Evolutionary conservation across 2,329 filamentous ascomycete genomes (phyloP).

Genomic region (Coniochaeta sp.): DNA sequence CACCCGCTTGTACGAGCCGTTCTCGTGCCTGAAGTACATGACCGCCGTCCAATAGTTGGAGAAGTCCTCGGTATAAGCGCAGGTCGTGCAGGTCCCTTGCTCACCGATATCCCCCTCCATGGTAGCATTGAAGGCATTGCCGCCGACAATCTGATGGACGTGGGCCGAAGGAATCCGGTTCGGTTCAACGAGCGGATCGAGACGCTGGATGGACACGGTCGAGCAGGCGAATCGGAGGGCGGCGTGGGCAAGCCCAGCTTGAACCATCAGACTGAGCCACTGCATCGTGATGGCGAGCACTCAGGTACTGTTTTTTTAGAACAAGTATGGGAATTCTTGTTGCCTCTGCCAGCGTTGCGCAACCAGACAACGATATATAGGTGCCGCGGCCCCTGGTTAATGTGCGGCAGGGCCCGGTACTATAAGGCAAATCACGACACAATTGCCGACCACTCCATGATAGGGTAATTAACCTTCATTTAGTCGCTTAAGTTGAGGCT

Average conservation of each 20-base stretch:
- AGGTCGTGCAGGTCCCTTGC: conserved; percentile 5
- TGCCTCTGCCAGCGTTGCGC: too few relatives aligned
- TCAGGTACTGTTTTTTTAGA: too few relatives aligned
- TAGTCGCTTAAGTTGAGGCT: background rate
- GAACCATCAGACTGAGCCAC: background rate
- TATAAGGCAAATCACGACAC: too few relatives aligned
- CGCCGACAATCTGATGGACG: conserved; percentile 8
- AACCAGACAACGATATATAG: too few relatives aligned
- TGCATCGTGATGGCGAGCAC: too few relatives aligned
- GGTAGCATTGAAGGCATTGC: conserved; percentile 6
- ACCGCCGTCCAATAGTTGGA: conserved; percentile 9
- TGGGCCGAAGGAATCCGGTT: conserved; percentile 5
- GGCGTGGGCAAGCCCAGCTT: conserved; percentile 3
- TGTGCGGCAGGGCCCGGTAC: too few relatives aligned
- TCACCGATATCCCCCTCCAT: conserved; percentile 6
- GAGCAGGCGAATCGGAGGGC: conserved; percentile 7
- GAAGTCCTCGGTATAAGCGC: conserved; percentile 6
- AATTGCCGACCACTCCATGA: background rate
- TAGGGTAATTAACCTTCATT: background rate
- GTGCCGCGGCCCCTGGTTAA: too few relatives aligned
- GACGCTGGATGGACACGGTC: conserved; percentile 4
- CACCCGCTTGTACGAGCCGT: conserved; percentile 7
- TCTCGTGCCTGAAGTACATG: conserved; percentile 7
- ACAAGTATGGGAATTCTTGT: too few relatives aligned
- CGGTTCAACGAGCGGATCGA: conserved; percentile 7